Conservation (phyloP, 495 filamentous ascomycete species). For the Penicillium robsamsonii region DNA sequence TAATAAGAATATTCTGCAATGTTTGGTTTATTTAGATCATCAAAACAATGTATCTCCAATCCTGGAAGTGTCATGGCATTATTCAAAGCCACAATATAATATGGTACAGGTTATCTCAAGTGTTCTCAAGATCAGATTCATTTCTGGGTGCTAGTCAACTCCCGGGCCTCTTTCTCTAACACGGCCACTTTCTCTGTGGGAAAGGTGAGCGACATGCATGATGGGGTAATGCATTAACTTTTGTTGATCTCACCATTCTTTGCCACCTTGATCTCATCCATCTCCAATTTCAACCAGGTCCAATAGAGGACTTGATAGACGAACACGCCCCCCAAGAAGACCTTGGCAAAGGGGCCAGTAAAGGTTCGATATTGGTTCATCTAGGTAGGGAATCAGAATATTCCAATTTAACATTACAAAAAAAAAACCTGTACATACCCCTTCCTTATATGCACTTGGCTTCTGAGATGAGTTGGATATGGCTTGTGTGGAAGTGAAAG, state of each 20-base stretch:
- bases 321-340: slow-evolving; percentile 80
- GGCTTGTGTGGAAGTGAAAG: slow-evolving; percentile 18
- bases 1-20: neutral
- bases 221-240: neutral
- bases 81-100: slow-evolving; percentile 9
- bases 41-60: neutral
- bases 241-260: slow-evolving; percentile 47
- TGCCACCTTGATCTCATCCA: slow-evolving; percentile 63
- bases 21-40: neutral
- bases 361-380: slow-evolving; percentile 76
- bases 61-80: neutral
- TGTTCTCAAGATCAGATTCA: slow-evolving; percentile 8
- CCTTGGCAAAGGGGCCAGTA: slow-evolving; percentile 75
- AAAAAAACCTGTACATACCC: slow-evolving; percentile 17
- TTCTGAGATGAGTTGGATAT: slow-evolving; percentile 19
- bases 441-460: slow-evolving; percentile 27
- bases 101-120: slow-evolving; percentile 7
- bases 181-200: slow-evolving; percentile 39
- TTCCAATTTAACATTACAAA: neutral
- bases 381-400: slow-evolving; percentile 35
- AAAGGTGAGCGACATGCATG: slow-evolving; percentile 1
- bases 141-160: slow-evolving; percentile 36
- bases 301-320: slow-evolving; percentile 86
- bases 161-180: slow-evolving; percentile 44
- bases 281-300: slow-evolving; percentile 85